These are phyloP conservation scores for Trichoderma hamatum DNA, from an alignment of 2,329 filamentous ascomycete genomes.

Conservation along the genomic window DNA sequence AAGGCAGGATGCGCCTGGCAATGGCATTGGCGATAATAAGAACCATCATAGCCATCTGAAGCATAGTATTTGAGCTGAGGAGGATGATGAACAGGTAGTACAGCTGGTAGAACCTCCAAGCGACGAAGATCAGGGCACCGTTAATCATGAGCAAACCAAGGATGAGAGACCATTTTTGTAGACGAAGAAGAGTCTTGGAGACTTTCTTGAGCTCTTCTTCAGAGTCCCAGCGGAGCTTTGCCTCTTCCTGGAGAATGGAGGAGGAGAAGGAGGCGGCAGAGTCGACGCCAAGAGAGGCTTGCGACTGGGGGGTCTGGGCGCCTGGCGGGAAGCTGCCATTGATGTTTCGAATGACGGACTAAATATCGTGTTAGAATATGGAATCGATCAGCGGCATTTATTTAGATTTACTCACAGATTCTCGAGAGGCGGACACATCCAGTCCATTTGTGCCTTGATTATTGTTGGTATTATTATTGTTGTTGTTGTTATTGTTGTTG, in stretches of 20 bases:
- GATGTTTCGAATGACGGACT: conserved; percentile 42
- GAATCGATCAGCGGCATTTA: not conserved
- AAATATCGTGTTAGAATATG: not conserved
- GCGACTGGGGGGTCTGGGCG: conserved; percentile 39
- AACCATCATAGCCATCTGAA: conserved; percentile 48
- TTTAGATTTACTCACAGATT: conserved; percentile 35
- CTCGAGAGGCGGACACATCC: conserved; percentile 32
- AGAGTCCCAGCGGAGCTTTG: conserved; percentile 45
- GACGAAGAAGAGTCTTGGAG: conserved; percentile 42
- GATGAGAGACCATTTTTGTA: conserved; percentile 47
- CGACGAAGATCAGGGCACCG: conserved; percentile 42
- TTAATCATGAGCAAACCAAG: conserved; percentile 42
- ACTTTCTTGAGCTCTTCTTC: conserved; percentile 45
- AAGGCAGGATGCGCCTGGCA: conserved; percentile 38
- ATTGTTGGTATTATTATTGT: too few relatives aligned
- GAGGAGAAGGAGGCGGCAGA: conserved; percentile 42
- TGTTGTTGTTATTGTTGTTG: not conserved
- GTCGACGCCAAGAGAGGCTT: conserved; percentile 37
- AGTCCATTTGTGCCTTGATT: conserved; percentile 17
- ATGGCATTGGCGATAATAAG: conserved; percentile 41
- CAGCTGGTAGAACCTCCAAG: conserved; percentile 44
- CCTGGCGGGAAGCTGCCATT: conserved; percentile 39
- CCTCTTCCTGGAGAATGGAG: conserved; percentile 44
- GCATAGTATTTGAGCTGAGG: conserved; percentile 50
- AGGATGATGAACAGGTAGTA: conserved; percentile 50